Evolutionary conservation across 1,284 basidiomycete genomes (phyloP), one percentile per base, ranked within the genome.

Genomic region (Termitomyces sp.): DNA sequence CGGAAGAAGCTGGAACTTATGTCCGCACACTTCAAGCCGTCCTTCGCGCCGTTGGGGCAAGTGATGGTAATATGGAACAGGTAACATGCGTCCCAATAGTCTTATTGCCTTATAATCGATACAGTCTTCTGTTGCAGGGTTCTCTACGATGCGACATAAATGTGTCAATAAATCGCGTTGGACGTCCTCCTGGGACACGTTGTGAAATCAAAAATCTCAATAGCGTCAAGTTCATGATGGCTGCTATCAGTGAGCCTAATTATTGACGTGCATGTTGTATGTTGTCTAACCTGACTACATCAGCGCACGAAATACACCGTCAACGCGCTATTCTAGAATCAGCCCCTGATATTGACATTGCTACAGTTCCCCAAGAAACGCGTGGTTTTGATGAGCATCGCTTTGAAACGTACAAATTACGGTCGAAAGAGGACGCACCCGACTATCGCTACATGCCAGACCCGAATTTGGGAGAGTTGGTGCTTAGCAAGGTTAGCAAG

Each of bases 381-480:
- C 82, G 94, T 28, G 93, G 93, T 0, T 94, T 95, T 65, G 84
- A 98, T 68, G 92, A 95, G 67, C 74, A 86, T 52, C 84, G 77
- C 2, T 88, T 87, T 10, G 80, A 88, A 65, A 99, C 97, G 0
- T 95, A 84, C 71, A 78, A 77, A 19, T 71, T 98, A 55, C 81
- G 97, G 41, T 86, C 83, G 45, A 99, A 99, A 70, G 96, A 98
- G 65, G 91, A 94, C 64, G 89, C 93, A 0, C 90, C 90, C 4
- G 96, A 99, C 68, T 99, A 99, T 69, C 81, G 96, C 6, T 99
- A 98, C 73, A 95, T 99, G 93, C 97, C 97, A 0, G 97, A 99
- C 68, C 87, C 93, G 0, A 98, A 99, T 66, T 72, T 99, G 0
- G 92, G 93, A 0, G 83, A 88, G 0, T 68, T 95, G 4, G 65